Evolutionary conservation across 768 basidiomycete genomes (phyloP).

Genomic region (Mycena leptocephala): DNA sequence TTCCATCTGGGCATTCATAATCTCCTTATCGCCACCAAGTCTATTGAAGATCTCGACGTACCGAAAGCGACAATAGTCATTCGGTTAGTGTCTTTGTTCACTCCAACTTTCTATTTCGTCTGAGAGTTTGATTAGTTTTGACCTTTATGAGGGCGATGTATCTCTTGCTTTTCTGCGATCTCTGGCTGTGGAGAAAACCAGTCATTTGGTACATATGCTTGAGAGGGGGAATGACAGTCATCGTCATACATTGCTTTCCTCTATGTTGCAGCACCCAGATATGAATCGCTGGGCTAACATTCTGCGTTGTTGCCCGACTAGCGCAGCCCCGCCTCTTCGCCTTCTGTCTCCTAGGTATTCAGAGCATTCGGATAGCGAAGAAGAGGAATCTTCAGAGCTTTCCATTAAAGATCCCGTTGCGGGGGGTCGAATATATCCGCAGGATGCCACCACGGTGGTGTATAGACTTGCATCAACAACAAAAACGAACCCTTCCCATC

Average conservation of each 20-base stretch:
- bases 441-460: slow-evolving; percentile 72
- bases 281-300: slow-evolving; percentile 68
- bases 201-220: slow-evolving; percentile 75
- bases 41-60: slow-evolving; percentile 73
- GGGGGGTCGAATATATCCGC: slow-evolving; percentile 70
- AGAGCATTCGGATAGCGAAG: slow-evolving; percentile 67
- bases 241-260: slow-evolving; percentile 64
- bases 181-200: slow-evolving; percentile 61
- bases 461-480: slow-evolving; percentile 63
- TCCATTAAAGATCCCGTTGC: slow-evolving; percentile 77
- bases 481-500: slow-evolving; percentile 28
- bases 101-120: neutral
- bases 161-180: slow-evolving; percentile 72
- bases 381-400: slow-evolving; percentile 51
- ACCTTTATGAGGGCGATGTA: slow-evolving; percentile 75
- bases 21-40: slow-evolving; percentile 74
- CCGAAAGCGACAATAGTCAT: slow-evolving; percentile 74
- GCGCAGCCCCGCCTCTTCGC: slow-evolving; percentile 62
- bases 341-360: slow-evolving; percentile 57
- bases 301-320: slow-evolving; percentile 54
- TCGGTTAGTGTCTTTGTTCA: slow-evolving; percentile 59
- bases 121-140: slow-evolving; percentile 59
- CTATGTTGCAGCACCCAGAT: slow-evolving; percentile 54
- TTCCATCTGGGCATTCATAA: slow-evolving; percentile 75
- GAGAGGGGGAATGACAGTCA: slow-evolving; percentile 73